Evolutionary conservation across 192 early-diverging fungal genomes (phyloP).

Genomic region (Funneliformis geosporum): DNA sequence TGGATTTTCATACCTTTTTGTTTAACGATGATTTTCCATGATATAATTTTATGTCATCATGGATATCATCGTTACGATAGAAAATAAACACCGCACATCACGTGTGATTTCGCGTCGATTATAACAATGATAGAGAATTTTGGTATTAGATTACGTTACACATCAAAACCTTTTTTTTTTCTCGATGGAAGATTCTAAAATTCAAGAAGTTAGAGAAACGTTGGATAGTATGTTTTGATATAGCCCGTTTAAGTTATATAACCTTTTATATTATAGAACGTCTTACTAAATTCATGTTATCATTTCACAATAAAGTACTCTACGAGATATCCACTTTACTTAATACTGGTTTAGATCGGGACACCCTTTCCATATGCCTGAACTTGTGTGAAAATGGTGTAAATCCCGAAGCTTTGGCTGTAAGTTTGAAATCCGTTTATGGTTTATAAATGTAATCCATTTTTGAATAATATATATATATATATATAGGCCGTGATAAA

Average conservation of each 20-base stretch:
- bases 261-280: not conserved
- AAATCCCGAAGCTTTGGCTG: constrained; percentile 79
- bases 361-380: constrained; percentile 72
- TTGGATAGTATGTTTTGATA: constrained; percentile 47
- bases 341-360: constrained; percentile 71
- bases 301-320: constrained; percentile 44
- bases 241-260: no score
- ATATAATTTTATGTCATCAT: no score
- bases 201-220: constrained; percentile 43
- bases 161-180: no score
- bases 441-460: not conserved
- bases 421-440: constrained; percentile 10
- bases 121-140: no score
- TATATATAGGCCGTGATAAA: constrained; percentile 46
- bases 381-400: constrained; percentile 78
- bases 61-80: no score
- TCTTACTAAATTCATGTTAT: not conserved
- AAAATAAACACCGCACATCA: no score
- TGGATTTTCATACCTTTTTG: no score
- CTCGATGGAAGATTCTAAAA: constrained; percentile 30
- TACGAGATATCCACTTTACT: constrained; percentile 73
- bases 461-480: constrained; percentile 4
- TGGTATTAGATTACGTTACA: no score
- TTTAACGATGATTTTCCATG: no score
- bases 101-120: no score